Conservation (phyloP, 257 asterid species). For the Fraxinus excelsior region DNA sequence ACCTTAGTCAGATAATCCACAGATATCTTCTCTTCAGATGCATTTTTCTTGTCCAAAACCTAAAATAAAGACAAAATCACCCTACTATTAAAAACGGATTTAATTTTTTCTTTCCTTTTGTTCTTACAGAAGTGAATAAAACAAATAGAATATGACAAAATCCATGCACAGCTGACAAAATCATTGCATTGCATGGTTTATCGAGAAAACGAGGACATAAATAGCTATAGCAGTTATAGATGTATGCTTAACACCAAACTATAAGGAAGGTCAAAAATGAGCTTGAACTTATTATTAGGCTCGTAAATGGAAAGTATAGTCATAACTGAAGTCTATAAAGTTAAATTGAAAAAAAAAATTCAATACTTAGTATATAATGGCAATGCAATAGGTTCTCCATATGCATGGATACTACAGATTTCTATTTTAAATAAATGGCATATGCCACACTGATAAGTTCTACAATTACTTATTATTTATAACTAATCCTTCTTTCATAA, state of each 20-base stretch:
- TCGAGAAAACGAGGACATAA: not conserved
- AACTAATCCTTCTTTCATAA: not conserved
- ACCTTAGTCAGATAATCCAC: conserved; percentile 72
- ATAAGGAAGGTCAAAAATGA: not conserved
- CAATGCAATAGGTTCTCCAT: not conserved
- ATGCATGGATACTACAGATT: not conserved
- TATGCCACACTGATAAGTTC: not conserved
- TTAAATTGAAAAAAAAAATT: not conserved
- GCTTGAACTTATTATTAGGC: not conserved
- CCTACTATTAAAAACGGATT: conserved; percentile 8
- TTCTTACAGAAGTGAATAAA: not conserved
- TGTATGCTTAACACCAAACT: not conserved
- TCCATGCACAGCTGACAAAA: not conserved
- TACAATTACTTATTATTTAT: not conserved
- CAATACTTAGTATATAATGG: not conserved
- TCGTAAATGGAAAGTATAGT: not conserved
- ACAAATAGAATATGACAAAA: not conserved
- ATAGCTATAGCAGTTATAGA: not conserved
- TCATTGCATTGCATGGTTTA: not conserved
- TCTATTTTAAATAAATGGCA: not conserved
- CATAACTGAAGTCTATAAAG: not conserved
- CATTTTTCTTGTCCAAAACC: conserved; percentile 71
- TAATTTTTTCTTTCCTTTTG: not conserved
- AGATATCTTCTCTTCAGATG: conserved; percentile 46
- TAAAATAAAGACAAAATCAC: conserved; percentile 30